phyloP scores from a whole-genome alignment of 2,329 filamentous ascomycete species.

The Pochonia chlamydosporia region DNA sequence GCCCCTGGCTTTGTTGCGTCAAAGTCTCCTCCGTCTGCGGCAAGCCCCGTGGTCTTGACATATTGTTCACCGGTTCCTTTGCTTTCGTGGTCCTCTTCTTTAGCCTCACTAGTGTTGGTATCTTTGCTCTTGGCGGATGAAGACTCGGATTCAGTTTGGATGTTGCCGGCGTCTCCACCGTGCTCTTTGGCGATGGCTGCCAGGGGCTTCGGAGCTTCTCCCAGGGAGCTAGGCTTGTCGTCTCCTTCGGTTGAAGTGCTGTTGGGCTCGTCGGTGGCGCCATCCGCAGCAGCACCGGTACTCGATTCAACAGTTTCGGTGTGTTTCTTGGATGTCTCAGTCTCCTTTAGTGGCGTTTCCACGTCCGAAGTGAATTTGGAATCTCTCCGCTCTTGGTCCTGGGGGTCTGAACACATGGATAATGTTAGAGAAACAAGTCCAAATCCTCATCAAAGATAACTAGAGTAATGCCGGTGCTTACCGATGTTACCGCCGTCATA shows the following conservation, averaged over 20 bases:
- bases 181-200: constrained; percentile 27
- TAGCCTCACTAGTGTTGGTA: constrained; percentile 3
- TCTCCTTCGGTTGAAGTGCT: constrained; percentile 27
- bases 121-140: not conserved
- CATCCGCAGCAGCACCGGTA: constrained; percentile 18
- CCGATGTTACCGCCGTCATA: constrained; percentile 75
- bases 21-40: constrained; percentile 62
- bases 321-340: not conserved
- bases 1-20: constrained; percentile 60
- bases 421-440: too few species aligned
- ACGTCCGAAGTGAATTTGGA: not conserved
- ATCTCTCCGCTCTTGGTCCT: not conserved
- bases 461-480: constrained; percentile 19
- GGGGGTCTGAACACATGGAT: not conserved
- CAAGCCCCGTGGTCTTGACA: constrained; percentile 51
- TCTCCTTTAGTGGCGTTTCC: not conserved
- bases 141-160: not conserved
- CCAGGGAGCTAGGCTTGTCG: constrained; percentile 25
- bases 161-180: constrained; percentile 25
- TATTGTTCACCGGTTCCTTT: constrained; percentile 51
- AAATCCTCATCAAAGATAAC: not conserved
- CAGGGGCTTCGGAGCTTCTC: constrained; percentile 22
- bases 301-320: not conserved
- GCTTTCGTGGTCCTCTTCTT: constrained; percentile 15
- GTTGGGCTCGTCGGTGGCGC: constrained; percentile 28